phyloP scores from a whole-genome alignment of 192 early-diverging fungal species.

The Dimargaris verticillata region DNA sequence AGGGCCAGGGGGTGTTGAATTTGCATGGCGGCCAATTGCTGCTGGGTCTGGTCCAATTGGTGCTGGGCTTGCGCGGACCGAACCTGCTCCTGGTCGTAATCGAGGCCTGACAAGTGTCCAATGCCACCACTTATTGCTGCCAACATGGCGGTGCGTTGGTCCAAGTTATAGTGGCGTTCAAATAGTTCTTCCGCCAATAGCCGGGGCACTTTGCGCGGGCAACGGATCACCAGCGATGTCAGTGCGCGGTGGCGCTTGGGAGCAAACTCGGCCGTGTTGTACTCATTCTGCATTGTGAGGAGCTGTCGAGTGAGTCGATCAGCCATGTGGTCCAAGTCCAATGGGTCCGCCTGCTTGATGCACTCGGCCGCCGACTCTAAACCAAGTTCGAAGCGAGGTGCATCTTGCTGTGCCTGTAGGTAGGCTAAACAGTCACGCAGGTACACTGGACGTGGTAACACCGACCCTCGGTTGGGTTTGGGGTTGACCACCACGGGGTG shows the following conservation, averaged over 20 bases:
- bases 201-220: not conserved
- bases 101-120: not conserved
- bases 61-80: not conserved
- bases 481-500: conserved; percentile 1
- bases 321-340: not conserved
- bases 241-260: not conserved
- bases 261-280: not conserved
- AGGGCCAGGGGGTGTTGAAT: not conserved
- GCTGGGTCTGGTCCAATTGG: not conserved
- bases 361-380: not conserved
- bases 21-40: not conserved
- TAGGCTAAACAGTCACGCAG: conserved; percentile 1
- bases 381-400: not conserved
- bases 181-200: not conserved
- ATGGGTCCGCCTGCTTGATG: not conserved
- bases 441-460: not conserved
- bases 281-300: not conserved
- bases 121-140: not conserved
- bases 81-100: not conserved
- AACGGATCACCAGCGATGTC: not conserved
- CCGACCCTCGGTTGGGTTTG: not conserved
- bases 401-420: not conserved
- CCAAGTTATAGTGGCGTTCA: conserved; percentile 1
- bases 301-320: not conserved
- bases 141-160: conserved; percentile 1